A percentile compares a stretch with the other conserved stretches of the same genome.
Conservation (phyloP, 495 filamentous ascomycete genomes). For the Neurospora sp. region DNA sequence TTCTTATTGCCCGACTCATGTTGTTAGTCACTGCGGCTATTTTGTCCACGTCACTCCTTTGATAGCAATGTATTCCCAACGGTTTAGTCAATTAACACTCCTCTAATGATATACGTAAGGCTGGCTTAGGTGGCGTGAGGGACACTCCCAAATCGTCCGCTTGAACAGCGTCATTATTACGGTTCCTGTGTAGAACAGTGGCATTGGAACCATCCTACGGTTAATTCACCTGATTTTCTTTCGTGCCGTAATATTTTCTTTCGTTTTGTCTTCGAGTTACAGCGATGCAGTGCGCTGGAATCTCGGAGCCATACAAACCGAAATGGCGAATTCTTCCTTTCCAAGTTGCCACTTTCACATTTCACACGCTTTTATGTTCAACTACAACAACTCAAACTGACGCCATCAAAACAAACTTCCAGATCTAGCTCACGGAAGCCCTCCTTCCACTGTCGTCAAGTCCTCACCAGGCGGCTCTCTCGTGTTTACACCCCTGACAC, state of each 20-base stretch:
- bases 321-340: no score
- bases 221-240: no score
- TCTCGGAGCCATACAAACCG: no score
- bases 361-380: no score
- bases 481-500: not conserved
- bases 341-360: no score
- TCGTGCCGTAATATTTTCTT: no score
- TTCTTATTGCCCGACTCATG: not conserved
- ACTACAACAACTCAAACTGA: not conserved
- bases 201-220: no score
- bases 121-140: not conserved
- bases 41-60: not conserved
- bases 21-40: not conserved
- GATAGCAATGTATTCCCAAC: not conserved
- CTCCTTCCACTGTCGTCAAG: not conserved
- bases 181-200: no score
- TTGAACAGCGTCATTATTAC: not conserved
- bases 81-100: not conserved
- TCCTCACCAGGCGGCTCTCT: not conserved
- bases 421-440: not conserved
- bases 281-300: no score
- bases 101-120: not conserved
- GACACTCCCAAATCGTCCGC: not conserved
- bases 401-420: not conserved
- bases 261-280: no score